Evolutionary conservation across 140 eudicot species (phyloP).

Genomic region (Ambrosia hybrid): DNA sequence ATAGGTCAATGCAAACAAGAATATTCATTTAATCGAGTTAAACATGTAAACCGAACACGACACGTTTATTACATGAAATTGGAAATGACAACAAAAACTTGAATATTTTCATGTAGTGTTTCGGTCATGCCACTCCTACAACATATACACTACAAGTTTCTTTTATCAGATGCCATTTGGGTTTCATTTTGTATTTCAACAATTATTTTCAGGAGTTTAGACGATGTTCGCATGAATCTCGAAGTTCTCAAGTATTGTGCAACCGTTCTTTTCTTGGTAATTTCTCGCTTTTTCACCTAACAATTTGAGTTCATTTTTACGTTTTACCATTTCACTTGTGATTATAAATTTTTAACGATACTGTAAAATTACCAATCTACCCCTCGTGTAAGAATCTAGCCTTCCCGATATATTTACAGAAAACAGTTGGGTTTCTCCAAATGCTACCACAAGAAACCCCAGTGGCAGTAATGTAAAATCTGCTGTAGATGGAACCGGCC

Average conservation of each 20-base stretch:
- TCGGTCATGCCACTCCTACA: too few relatives aligned
- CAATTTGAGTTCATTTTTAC: too few relatives aligned
- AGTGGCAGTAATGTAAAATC: conserved; percentile 45
- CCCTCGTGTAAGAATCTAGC: conserved; percentile 78
- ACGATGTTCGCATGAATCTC: conserved; percentile 97
- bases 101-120: too few relatives aligned
- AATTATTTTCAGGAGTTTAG: conserved; percentile 78
- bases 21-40: too few relatives aligned
- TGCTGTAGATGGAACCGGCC: conserved; percentile 32
- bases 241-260: conserved; percentile 97
- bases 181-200: conserved; percentile 9
- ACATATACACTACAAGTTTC: too few relatives aligned
- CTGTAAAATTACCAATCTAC: conserved; percentile 2
- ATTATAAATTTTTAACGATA: background rate
- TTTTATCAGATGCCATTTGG: background rate
- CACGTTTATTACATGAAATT: too few relatives aligned
- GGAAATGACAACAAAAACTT: too few relatives aligned
- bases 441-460: conserved; percentile 69
- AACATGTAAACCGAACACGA: too few relatives aligned
- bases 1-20: too few relatives aligned
- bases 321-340: too few relatives aligned
- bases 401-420: conserved; percentile 75
- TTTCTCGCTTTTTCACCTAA: conserved; percentile 1
- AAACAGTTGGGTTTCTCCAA: conserved; percentile 84
- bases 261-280: conserved; percentile 95